Evolutionary conservation across 768 basidiomycete species (phyloP).

Genomic region (Trametopsis cervina): DNA sequence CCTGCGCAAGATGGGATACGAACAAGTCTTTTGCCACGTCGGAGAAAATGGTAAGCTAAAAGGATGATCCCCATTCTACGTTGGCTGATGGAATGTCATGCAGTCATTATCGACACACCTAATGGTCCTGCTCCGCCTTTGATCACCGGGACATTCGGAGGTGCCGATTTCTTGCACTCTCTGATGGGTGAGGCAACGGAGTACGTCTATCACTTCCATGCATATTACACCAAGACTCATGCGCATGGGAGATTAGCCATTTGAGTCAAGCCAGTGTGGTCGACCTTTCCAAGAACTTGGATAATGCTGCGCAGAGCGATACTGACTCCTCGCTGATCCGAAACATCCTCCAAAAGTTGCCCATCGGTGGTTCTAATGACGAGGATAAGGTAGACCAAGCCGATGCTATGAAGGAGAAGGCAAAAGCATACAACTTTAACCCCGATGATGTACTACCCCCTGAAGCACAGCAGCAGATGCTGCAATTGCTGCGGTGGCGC

Average conservation of each 20-base stretch:
- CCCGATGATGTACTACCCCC: conserved; percentile 57
- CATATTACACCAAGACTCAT: neutral
- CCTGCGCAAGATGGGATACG: conserved; percentile 60
- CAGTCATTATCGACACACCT: conserved; percentile 40
- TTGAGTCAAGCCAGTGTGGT: conserved; percentile 56
- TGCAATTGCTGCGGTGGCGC: conserved; percentile 55
- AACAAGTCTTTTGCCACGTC: conserved; percentile 74
- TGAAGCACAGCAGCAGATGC: conserved; percentile 51
- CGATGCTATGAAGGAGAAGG: conserved; percentile 45
- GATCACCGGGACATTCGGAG: conserved; percentile 65
- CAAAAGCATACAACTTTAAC: conserved; percentile 56
- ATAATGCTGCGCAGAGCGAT: conserved; percentile 28
- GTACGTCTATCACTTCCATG: no score
- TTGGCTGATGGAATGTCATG: no score
- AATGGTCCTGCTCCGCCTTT: conserved; percentile 53
- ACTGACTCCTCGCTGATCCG: conserved; percentile 29
- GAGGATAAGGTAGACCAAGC: conserved; percentile 46
- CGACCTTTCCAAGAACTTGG: conserved; percentile 46
- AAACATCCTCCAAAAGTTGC: conserved; percentile 44
- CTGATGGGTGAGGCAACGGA: conserved; percentile 61
- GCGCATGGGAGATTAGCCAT: no score
- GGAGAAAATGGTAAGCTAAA: conserved; percentile 44
- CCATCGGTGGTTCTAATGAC: conserved; percentile 37
- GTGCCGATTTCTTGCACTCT: conserved; percentile 60
- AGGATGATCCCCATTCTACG: neutral